phyloP scores from a whole-genome alignment of 148 eudicot species.

The Fallopia convolvulus region DNA sequence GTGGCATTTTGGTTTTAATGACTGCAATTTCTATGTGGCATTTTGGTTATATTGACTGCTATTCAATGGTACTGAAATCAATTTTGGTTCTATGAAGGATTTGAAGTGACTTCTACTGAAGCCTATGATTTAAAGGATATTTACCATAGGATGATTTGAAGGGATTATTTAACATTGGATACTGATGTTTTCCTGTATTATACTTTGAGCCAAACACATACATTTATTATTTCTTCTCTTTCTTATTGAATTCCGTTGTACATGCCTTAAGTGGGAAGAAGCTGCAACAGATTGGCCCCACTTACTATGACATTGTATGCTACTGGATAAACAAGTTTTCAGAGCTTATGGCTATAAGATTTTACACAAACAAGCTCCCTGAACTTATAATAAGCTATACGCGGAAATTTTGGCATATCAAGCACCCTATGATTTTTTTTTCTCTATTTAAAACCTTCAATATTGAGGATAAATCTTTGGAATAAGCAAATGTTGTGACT shows the following conservation, averaged over 20 bases:
- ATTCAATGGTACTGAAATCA: neutral
- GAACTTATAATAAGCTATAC: neutral
- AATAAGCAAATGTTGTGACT: neutral
- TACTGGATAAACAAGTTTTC: neutral
- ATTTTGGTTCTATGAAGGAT: too few species aligned
- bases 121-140: too few species aligned
- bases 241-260: neutral
- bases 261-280: too few species aligned
- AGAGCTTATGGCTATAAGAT: neutral
- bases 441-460: neutral
- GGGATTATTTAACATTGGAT: neutral
- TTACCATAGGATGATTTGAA: neutral
- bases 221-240: neutral
- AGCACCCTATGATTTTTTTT: too few species aligned
- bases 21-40: neutral
- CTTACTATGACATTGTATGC: neutral
- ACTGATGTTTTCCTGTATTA: neutral
- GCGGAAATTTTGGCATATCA: neutral
- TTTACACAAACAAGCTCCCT: neutral
- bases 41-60: too few species aligned
- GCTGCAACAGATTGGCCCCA: too few species aligned
- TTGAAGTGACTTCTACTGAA: too few species aligned
- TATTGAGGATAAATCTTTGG: neutral
- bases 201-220: neutral
- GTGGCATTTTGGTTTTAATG: neutral